Conservation (phyloP, 345 rosid genomes). For the Populus alba region DNA sequence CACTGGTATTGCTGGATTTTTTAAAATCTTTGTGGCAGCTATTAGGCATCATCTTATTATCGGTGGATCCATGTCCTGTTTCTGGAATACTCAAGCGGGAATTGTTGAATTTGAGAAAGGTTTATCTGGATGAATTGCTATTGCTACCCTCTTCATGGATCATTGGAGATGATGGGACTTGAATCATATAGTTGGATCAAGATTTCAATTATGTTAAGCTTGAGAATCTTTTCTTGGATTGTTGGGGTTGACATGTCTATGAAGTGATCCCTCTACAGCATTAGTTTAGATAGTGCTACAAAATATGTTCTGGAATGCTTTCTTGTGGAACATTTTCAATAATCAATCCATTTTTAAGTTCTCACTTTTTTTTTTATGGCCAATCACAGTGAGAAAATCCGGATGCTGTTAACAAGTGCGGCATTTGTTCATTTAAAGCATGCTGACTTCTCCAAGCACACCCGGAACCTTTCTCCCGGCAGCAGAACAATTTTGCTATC, state of each 20-base stretch:
- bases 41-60: conserved; percentile 1
- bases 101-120: not conserved
- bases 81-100: not conserved
- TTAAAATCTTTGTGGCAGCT: not conserved
- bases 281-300: not conserved
- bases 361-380: conserved; percentile 14
- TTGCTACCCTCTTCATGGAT: not conserved
- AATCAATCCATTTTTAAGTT: not conserved
- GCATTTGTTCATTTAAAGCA: conserved; percentile 83
- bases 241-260: not conserved
- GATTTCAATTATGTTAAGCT: not conserved
- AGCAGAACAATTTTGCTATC: conserved; percentile 86
- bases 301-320: not conserved
- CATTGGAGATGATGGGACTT: not conserved
- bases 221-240: not conserved
- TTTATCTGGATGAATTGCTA: not conserved
- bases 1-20: not conserved
- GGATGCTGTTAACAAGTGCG: conserved; percentile 67
- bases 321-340: not conserved
- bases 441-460: conserved; percentile 74
- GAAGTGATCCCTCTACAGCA: not conserved
- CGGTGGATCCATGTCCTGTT: not conserved
- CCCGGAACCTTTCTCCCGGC: conserved; percentile 87
- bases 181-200: not conserved
- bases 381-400: conserved; percentile 65